Conservation (phyloP, 805 yeast genomes). For the Nakazawaea anatomiae region DNA sequence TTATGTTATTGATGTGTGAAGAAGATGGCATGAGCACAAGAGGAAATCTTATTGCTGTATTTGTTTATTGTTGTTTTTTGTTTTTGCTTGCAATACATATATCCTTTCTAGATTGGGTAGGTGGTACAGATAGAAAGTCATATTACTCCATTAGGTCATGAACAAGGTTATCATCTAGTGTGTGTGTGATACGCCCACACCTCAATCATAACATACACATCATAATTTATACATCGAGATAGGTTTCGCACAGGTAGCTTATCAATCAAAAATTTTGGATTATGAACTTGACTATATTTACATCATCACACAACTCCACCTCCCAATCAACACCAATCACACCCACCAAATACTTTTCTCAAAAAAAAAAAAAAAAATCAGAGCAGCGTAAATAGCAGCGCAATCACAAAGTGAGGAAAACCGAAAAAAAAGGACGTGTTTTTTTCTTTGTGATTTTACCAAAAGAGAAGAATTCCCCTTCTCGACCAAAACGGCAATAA, state of each 20-base stretch:
- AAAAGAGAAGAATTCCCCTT: not conserved
- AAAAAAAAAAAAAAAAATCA: too few relatives aligned
- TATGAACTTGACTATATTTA: too few relatives aligned
- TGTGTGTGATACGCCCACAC: too few relatives aligned
- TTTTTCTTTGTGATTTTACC: not conserved
- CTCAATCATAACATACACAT: too few relatives aligned
- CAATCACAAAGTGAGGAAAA: not conserved
- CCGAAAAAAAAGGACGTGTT: not conserved
- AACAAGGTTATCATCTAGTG: not conserved
- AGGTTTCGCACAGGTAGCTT: too few relatives aligned
- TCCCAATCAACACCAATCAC: too few relatives aligned
- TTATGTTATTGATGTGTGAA: too few relatives aligned
- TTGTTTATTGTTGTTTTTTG: not conserved
- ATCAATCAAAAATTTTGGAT: too few relatives aligned
- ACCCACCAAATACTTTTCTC: too few relatives aligned
- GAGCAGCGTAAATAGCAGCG: not conserved
- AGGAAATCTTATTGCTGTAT: not conserved
- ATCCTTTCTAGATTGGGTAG: constrained; percentile 5
- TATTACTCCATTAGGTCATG: constrained; percentile 1
- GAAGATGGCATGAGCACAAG: not conserved
- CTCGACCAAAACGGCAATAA: not conserved
- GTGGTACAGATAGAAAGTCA: not conserved
- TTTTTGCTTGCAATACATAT: not conserved
- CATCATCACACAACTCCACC: too few relatives aligned
- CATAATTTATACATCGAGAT: too few relatives aligned